Evolutionary conservation across 108 stramenopile species (phyloP), one percentile per base, ranked within the genome.

Genomic region (Skeletonema grethae): DNA sequence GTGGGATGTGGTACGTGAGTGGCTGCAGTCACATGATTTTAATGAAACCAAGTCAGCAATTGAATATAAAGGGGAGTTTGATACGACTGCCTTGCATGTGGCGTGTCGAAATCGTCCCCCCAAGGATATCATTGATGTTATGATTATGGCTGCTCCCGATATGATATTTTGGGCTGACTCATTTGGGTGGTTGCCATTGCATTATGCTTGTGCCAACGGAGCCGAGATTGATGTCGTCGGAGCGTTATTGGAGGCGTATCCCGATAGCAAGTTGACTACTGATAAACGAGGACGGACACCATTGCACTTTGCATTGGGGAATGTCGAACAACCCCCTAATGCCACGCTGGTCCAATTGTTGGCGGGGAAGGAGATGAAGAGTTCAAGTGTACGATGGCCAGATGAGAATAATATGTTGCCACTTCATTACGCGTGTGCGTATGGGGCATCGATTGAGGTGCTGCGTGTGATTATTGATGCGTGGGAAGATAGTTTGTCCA

Each of bases 401-500:
- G 90, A 91, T 70, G 71, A 73, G 45, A 86, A 87, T 32, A 82
- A 84, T 2, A 91, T 94, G 90, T 70, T 93, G 15, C 89, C 92
- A 5, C 83, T 94, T 67, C 92, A 90, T 62, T 90, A 89, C 67
- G 92, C 92, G 7, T 89, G 86, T 77, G 92, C 90, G 25, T 94
- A 94, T 70, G 92, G 92, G 4, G 83, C 86, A 3, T 65, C 67
- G 24, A 65, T 80, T 13, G 83, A 65, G 46, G 92, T 91, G 3
- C 46, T 91, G 16, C 67, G 70, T 50, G 89, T 87, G 12, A 75
- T 94, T 31, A 82, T 76, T 20, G 72, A 88, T 34, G 83, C 82
- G 6, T 90, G 85, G 69, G 87, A 90, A 18, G 79, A 82, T 4
- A 80, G 85, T 69, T 56, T 87, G 57, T 36, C 53, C 3, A 77